These are phyloP conservation scores for Rhododendron vialii DNA, from an alignment of 148 eudicot genomes.

Conservation along the genomic window DNA sequence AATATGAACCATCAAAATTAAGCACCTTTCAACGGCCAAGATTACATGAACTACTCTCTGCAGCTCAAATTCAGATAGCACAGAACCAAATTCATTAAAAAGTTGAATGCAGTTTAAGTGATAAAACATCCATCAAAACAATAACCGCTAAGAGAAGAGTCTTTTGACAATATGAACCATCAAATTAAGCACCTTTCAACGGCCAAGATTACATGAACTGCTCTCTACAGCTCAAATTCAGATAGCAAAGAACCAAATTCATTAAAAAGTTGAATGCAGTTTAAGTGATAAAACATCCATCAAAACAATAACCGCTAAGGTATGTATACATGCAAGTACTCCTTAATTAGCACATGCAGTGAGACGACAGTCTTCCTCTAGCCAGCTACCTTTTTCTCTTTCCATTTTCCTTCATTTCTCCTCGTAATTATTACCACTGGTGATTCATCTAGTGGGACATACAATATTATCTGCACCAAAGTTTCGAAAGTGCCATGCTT, in stretches of 20 bases:
- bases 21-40: background rate
- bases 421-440: background rate
- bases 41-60: background rate
- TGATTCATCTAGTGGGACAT: background rate
- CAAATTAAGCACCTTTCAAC: background rate
- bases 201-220: background rate
- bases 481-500: background rate
- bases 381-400: background rate
- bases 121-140: background rate
- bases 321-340: background rate
- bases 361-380: background rate
- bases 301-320: background rate
- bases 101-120: background rate
- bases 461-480: background rate
- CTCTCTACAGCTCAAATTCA: no score
- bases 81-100: background rate
- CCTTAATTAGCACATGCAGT: background rate
- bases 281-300: background rate
- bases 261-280: background rate
- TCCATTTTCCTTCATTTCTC: background rate
- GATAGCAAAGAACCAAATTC: background rate
- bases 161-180: background rate
- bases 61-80: no score
- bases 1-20: background rate
- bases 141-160: background rate